These are phyloP conservation scores for Umbelopsis ramanniana DNA, from an alignment of 192 early-diverging fungal genomes.

Conservation along the genomic window DNA sequence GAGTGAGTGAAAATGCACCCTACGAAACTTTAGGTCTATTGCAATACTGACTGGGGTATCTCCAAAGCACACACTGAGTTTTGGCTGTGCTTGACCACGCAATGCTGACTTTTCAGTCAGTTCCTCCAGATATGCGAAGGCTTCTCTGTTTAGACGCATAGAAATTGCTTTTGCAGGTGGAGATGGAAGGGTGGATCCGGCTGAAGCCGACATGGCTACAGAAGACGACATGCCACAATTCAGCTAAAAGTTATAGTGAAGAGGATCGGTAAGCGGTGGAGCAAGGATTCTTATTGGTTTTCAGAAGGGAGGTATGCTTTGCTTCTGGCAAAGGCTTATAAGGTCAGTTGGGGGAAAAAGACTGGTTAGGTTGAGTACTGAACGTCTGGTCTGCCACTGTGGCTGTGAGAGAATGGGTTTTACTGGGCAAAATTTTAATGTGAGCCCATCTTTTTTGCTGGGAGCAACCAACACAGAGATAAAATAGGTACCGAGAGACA, in stretches of 20 bases:
- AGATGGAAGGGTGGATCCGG: neutral
- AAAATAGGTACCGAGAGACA: no score
- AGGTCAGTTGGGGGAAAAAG: neutral
- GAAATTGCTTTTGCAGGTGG: slow-evolving; percentile 21
- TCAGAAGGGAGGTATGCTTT: neutral
- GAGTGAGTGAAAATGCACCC: neutral
- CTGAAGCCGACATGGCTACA: neutral
- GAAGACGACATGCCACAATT: neutral
- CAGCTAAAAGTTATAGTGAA: neutral
- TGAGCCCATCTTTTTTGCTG: neutral
- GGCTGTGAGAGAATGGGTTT: slow-evolving; percentile 2
- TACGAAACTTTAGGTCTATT: neutral
- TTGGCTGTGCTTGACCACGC: slow-evolving; percentile 9
- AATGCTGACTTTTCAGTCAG: slow-evolving; percentile 13
- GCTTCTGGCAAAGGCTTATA: neutral
- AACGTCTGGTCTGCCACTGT: neutral
- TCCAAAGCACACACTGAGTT: slow-evolving; percentile 14
- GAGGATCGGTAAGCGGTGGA: neutral
- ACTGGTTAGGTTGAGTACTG: neutral
- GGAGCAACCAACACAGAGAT: neutral
- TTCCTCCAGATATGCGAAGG: slow-evolving; percentile 6
- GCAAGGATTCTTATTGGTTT: neutral
- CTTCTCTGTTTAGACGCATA: slow-evolving; percentile 12
- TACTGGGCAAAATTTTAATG: slow-evolving; percentile 1
- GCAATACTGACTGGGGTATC: slow-evolving; percentile 12